A percentile compares a stretch with the other conserved stretches of the same genome.
Evolutionary conservation across 2,329 filamentous ascomycete species (phyloP).

Genomic region (Penicillium sp.): DNA sequence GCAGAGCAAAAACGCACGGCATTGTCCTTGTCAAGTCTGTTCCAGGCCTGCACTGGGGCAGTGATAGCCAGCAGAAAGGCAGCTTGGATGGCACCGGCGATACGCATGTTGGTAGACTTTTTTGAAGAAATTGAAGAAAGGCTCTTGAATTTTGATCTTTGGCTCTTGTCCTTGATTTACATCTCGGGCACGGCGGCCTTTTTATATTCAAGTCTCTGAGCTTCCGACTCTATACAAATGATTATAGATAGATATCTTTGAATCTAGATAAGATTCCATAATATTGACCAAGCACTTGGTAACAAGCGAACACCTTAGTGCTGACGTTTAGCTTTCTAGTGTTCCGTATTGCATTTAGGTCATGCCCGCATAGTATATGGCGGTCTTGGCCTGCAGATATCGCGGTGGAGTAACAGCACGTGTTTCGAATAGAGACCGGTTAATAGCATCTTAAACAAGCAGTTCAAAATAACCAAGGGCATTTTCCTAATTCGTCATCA

Average conservation of each 20-base stretch:
- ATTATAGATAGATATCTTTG: neutral
- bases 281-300: conserved; percentile 13
- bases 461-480: neutral
- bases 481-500: neutral
- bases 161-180: neutral
- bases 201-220: neutral
- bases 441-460: neutral
- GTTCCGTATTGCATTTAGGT: neutral
- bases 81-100: conserved; percentile 32
- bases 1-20: conserved; percentile 16
- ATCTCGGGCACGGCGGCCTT: neutral
- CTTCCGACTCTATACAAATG: neutral
- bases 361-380: neutral
- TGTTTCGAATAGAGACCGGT: neutral
- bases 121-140: neutral
- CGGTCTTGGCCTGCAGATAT: conserved; percentile 5
- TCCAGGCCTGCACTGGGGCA: conserved; percentile 27
- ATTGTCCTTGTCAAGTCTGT: conserved; percentile 32
- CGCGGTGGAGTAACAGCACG: neutral
- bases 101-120: conserved; percentile 8
- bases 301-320: conserved; percentile 3
- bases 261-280: neutral
- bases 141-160: neutral
- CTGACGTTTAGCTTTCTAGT: neutral
- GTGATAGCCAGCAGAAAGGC: conserved; percentile 23